Conservation (phyloP, 345 rosid genomes). For the Odontarrhena argentea region DNA sequence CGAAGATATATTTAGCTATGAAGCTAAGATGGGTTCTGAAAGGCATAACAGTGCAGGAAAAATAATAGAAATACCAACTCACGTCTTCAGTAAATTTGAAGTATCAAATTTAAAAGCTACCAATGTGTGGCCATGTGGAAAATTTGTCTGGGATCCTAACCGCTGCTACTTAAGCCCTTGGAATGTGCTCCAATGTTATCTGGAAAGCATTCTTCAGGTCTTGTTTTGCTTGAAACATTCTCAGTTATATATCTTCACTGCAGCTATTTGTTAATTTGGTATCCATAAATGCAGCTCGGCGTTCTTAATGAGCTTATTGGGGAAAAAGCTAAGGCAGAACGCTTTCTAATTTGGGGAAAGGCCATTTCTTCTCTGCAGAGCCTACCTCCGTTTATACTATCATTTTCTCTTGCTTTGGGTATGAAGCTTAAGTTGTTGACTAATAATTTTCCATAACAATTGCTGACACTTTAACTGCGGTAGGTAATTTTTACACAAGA, state of each 20-base stretch:
- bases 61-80: slow-evolving; percentile 43
- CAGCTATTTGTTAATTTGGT: slow-evolving; percentile 22
- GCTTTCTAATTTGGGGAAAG: slow-evolving; percentile 74
- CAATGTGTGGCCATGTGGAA: slow-evolving; percentile 60
- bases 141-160: slow-evolving; percentile 47
- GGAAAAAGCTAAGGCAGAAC: slow-evolving; percentile 75
- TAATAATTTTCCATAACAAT: not conserved
- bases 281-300: slow-evolving; percentile 60
- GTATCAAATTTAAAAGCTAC: slow-evolving; percentile 45
- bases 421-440: slow-evolving; percentile 7
- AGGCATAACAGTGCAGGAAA: slow-evolving; percentile 49
- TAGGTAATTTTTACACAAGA: slow-evolving; percentile 68
- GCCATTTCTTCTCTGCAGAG: slow-evolving; percentile 58
- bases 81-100: slow-evolving; percentile 48
- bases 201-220: slow-evolving; percentile 93
- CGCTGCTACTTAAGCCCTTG: slow-evolving; percentile 77
- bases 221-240: slow-evolving; percentile 31
- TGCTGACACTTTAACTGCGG: slow-evolving; percentile 16
- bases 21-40: slow-evolving; percentile 55
- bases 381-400: slow-evolving; percentile 61
- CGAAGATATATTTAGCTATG: slow-evolving; percentile 64
- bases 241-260: too few species aligned
- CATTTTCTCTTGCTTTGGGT: slow-evolving; percentile 83
- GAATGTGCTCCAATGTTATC: slow-evolving; percentile 80
- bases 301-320: slow-evolving; percentile 70